These are phyloP conservation scores for Ocimum tenuiflorum DNA, from an alignment of 257 asterid species.

Conservation along the genomic window DNA sequence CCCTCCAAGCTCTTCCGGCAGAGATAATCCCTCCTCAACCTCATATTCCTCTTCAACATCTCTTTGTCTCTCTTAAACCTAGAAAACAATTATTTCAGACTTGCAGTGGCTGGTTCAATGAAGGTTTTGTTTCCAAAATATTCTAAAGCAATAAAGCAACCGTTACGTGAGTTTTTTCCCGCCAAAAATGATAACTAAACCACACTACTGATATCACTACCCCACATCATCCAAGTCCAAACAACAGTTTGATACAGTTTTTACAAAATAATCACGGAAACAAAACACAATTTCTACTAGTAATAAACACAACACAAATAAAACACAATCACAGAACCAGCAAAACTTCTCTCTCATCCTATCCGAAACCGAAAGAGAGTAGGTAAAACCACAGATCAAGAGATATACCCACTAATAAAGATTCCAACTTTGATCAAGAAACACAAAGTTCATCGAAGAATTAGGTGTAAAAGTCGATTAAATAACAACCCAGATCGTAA, in stretches of 20 bases:
- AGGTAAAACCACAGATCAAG: conserved; percentile 14
- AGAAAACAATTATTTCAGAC: background rate
- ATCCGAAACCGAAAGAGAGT: conserved; percentile 9
- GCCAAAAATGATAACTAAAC: too few relatives aligned
- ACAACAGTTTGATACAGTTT: too few relatives aligned
- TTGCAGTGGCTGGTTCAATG: too few relatives aligned
- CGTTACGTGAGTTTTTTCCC: too few relatives aligned
- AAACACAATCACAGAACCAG: too few relatives aligned
- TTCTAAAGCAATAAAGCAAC: too few relatives aligned
- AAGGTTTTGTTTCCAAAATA: too few relatives aligned
- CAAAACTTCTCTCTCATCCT: conserved; percentile 48
- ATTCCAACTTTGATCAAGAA: conserved; percentile 1
- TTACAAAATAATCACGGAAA: too few relatives aligned
- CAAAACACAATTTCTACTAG: too few relatives aligned
- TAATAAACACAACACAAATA: too few relatives aligned
- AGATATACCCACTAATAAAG: conserved; percentile 4
- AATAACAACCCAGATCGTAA: conserved; percentile 20
- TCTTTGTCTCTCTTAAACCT: background rate
- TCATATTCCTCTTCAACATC: conserved; percentile 75
- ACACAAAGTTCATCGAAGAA: conserved; percentile 1
- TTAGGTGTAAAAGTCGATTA: background rate
- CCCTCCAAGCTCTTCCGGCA: conserved; percentile 91
- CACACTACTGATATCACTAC: too few relatives aligned
- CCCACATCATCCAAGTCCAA: too few relatives aligned
- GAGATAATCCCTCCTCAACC: conserved; percentile 75